Evolutionary conservation across 495 filamentous ascomycete species (phyloP).

Genomic region (Tuber indicum): DNA sequence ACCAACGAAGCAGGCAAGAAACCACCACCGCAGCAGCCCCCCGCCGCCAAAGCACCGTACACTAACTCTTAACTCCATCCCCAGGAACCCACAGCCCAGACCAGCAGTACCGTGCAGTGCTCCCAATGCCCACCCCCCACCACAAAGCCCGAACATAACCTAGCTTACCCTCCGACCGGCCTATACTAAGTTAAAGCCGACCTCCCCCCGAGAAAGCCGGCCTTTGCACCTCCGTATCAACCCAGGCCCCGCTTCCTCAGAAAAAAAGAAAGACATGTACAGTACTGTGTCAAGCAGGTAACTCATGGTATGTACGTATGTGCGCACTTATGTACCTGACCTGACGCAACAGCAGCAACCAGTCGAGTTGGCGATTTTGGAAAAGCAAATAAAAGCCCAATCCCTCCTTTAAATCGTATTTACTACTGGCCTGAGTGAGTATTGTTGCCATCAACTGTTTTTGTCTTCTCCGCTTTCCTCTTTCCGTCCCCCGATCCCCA

Average conservation of each 20-base stretch:
- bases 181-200: neutral
- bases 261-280: neutral
- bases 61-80: neutral
- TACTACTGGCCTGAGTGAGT: neutral
- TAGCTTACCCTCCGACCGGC: neutral
- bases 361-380: slow-evolving; percentile 2
- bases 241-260: neutral
- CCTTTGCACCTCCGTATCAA: neutral
- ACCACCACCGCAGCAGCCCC: neutral
- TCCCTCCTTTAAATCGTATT: neutral
- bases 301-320: neutral
- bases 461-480: neutral
- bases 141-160: neutral
- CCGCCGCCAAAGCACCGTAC: neutral
- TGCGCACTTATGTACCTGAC: neutral
- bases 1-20: neutral
- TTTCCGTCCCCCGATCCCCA: no score
- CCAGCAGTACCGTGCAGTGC: neutral
- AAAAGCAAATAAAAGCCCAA: neutral
- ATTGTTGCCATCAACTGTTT: neutral
- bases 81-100: no score
- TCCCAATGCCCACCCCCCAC: neutral
- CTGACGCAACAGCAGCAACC: neutral
- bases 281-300: neutral
- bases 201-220: neutral